These are phyloP conservation scores for Leptographium galeiforme DNA, from an alignment of 2,329 filamentous ascomycete species.

Conservation along the genomic window DNA sequence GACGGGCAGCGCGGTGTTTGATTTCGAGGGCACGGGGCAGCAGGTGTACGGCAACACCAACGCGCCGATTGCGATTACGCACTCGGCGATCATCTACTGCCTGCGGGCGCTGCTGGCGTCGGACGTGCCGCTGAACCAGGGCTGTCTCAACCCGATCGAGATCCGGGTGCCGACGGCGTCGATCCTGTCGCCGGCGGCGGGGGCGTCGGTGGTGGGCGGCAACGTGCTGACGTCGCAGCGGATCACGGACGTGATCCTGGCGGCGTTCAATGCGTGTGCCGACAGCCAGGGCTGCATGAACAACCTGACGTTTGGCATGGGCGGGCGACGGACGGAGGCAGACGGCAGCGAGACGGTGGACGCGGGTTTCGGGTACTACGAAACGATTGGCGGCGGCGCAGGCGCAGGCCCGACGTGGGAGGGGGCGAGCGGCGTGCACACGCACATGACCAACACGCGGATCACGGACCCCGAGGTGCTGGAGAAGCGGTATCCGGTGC, in stretches of 20 bases:
- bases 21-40: conserved; percentile 21
- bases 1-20: conserved; percentile 19
- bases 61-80: conserved; percentile 2
- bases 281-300: conserved; percentile 19
- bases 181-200: conserved; percentile 18
- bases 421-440: conserved; percentile 13
- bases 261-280: conserved; percentile 14
- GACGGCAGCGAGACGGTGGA: neutral
- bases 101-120: conserved; percentile 20
- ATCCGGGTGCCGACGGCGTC: conserved; percentile 18
- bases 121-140: conserved; percentile 26
- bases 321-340: neutral
- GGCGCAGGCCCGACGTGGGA: conserved; percentile 18
- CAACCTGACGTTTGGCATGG: conserved; percentile 1
- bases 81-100: conserved; percentile 22
- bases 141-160: conserved; percentile 20
- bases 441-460: conserved; percentile 18
- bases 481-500: conserved; percentile 20
- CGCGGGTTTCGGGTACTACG: conserved; percentile 14
- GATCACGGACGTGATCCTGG: conserved; percentile 19
- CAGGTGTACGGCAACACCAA: conserved; percentile 14
- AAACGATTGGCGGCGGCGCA: conserved; percentile 19
- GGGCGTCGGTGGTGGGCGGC: conserved; percentile 26
- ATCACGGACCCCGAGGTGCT: conserved; percentile 19
- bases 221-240: conserved; percentile 16